Evolutionary conservation across 176 grass and related monocot species (phyloP), one percentile per base, ranked within the genome.

Genomic region (Secale cereale): DNA sequence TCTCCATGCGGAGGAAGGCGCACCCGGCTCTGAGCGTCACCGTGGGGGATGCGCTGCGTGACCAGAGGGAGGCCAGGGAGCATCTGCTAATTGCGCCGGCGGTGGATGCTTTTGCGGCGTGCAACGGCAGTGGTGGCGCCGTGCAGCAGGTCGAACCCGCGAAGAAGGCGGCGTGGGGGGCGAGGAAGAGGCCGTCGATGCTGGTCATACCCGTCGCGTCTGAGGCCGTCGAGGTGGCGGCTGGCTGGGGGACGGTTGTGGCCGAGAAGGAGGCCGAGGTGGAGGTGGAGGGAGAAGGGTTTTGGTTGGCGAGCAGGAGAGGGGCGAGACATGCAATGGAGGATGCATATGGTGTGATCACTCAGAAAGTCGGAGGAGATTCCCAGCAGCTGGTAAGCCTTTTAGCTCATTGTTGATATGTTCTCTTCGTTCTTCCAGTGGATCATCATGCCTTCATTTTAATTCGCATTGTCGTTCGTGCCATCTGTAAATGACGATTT

Each of bases 291-390:
- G 96, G 91, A 32, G 66, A 87, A 7, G 89, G 80, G 28, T 95
- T 92, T 66, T 87, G 86, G 19, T 9, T 98, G 81, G 88, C 87
- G 12, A 87, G 87, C 39, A 95, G 76, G 78, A 93, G 82, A 35
- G 96, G 96, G 16, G 50, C 62, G 3, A 87, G 93, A 52, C 87
- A 85, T 81, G 88, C 79, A n/a, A 98, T 94, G 91, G 96, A 98
- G 77, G 96, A 98, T 68, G 93, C 86, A 3, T 94, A 94, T 36
- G 78, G 83, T 0, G 81, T 85, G 10, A 70, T 85, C 46, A 76
- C 91, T n/a, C 25, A 76, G 17, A 60, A 87, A 12, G 63, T 59
- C 26, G n/a, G 40, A 33, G 85, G 78, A 46, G 35, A 81, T 57
- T 85, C 88, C 32, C 77, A 91, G 41, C 77, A 91, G 41, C 43